Base-by-base conservation (phyloP, 1,284 basidiomycete genomes). In the Cystobasidiaceae sp. region DNA sequence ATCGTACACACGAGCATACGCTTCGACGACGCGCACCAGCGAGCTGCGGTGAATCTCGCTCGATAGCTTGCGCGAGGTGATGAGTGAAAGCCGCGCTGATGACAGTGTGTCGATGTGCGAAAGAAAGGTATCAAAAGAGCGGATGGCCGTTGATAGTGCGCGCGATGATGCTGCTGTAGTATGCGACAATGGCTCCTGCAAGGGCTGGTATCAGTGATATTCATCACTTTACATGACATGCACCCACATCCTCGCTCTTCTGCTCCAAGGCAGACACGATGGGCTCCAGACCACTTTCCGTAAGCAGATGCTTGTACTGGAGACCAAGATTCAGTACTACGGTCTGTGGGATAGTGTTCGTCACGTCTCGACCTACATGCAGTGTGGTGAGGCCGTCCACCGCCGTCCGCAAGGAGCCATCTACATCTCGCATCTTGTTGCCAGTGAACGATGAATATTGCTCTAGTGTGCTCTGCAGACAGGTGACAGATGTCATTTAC, bases 41-140 rank as follows among this genome's bases (percentile, higher is more conserved):
- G 87, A 88, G 15, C 83, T 82, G 25, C 84, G 84, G 74, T 96
- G 91, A 9, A 94, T 85, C 21, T 80, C 78, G 0, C 81, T 80
- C 5, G 87, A 85, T 21, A 93, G 78, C 11, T 81, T 79, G 44
- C 86, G 84, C 1, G 85, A 82, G 0, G 85, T 82, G 21, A 96
- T 82, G 15, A 86, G 83, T 1, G 86, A 80, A 0, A 96, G 83
- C 2, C 89, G 85, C 0, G 87, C 84, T 0, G 78, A 78, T 7
- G 76, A 73, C 49, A 79, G 73, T 49, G 79, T 76, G 68, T 80
- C 78, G 60, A 80, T 70, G 2, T 75, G 73, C 3, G 77, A 74
- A 15, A 81, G 75, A 75, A 80, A 81, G 7, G 71, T 57, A 27
- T 79, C 75, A 68, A 82, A 80, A 7, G 73, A 70, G 6, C 73